These are phyloP conservation scores for Ophiocordyceps camponoti-saundersi DNA, from an alignment of 2,329 filamentous ascomycete species.

Conservation along the genomic window DNA sequence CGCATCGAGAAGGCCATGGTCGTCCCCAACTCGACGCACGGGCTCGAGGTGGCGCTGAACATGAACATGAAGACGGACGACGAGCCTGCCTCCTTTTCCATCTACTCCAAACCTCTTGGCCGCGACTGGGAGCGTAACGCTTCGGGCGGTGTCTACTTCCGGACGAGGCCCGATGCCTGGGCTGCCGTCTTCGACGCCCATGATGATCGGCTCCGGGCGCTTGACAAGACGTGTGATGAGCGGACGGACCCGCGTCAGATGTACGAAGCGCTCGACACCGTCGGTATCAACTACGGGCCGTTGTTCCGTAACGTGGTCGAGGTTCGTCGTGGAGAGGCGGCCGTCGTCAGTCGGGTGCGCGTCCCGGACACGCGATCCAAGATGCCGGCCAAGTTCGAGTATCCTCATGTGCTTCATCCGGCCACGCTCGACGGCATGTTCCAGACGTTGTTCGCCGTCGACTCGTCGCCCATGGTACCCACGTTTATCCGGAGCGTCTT, in stretches of 20 bases:
- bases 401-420: conserved; percentile 37
- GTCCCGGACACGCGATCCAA: conserved; percentile 30
- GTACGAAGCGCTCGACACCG: conserved; percentile 30
- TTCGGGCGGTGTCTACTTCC: conserved; percentile 13
- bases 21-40: conserved; percentile 25
- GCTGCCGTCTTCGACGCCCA: conserved; percentile 6
- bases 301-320: conserved; percentile 30
- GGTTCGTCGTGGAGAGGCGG: conserved; percentile 12
- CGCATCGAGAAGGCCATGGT: conserved; percentile 33
- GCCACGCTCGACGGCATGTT: conserved; percentile 39
- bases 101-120: conserved; percentile 26
- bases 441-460: conserved; percentile 30
- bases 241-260: conserved; percentile 24
- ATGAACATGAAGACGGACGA: conserved; percentile 22
- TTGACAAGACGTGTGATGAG: conserved; percentile 14
- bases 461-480: conserved; percentile 30
- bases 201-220: conserved; percentile 6
- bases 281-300: conserved; percentile 34
- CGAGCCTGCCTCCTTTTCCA: conserved; percentile 18
- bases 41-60: conserved; percentile 32
- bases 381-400: conserved; percentile 38
- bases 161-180: conserved; percentile 8
- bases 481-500: conserved; percentile 26
- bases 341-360: conserved; percentile 20
- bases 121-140: conserved; percentile 26